A percentile compares a stretch with the other conserved stretches of the same genome.
Conservation (phyloP, 2,329 filamentous ascomycete genomes). For the Sclerotinia borealis region DNA sequence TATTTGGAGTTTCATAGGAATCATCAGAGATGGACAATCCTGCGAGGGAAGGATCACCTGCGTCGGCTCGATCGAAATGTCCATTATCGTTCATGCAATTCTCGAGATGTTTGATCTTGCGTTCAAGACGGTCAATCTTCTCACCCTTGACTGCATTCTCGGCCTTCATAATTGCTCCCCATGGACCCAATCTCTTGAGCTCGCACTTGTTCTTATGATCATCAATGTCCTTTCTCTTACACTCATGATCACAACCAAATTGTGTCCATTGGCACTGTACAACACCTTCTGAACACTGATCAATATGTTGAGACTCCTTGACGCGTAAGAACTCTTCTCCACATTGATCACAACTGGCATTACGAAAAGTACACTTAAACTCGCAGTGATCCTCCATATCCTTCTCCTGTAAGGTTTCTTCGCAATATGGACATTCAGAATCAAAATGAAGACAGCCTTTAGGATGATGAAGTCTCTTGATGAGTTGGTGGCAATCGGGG, state of each 20-base stretch:
- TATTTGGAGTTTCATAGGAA: constrained; percentile 35
- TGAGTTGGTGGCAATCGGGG: constrained; percentile 42
- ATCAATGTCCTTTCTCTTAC: constrained; percentile 37
- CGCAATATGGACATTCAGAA: constrained; percentile 48
- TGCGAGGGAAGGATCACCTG: constrained; percentile 16
- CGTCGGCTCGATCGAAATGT: constrained; percentile 22
- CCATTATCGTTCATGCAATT: constrained; percentile 30
- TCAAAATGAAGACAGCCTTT: constrained; percentile 50
- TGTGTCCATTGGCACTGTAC: constrained; percentile 42
- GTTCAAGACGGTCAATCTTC: constrained; percentile 41
- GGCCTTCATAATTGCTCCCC: constrained; percentile 42
- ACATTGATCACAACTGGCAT: constrained; percentile 27
- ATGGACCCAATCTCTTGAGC: constrained; percentile 47
- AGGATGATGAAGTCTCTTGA: constrained; percentile 45
- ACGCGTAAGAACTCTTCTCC: constrained; percentile 24
- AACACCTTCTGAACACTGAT: constrained; percentile 41
- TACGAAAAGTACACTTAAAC: constrained; percentile 39
- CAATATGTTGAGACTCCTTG: constrained; percentile 30
- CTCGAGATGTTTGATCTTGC: constrained; percentile 40
- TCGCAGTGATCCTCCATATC: constrained; percentile 43
- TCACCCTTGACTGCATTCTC: constrained; percentile 37
- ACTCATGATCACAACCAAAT: constrained; percentile 42
- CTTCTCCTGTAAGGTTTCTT: constrained; percentile 40
- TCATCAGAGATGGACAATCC: constrained; percentile 14
- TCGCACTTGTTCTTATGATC: constrained; percentile 44